Evolutionary conservation across 495 filamentous ascomycete genomes (phyloP), one percentile per base, ranked within the genome.

Genomic region (Penicillium riverlandense): DNA sequence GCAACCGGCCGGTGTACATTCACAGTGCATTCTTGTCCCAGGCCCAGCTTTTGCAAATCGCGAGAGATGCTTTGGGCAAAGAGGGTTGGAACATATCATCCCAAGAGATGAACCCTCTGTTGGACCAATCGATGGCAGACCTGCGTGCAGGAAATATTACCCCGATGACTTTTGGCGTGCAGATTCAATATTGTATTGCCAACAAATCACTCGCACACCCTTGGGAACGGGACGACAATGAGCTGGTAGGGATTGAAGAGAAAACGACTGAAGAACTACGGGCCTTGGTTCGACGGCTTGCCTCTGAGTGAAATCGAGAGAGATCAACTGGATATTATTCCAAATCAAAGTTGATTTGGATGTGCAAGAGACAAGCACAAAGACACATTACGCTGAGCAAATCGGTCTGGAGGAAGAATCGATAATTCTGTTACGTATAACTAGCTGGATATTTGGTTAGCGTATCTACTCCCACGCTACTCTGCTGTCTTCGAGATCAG

Each of bases 101-200:
- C 29, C 38, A 48, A 8, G 50, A 53, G 11, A 53, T 53, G 50
- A 22, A 48, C 29, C 16, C 38, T 27, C 44, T 50, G 30, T 44
- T 53, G 44, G 22, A 48, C 27, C 44, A 50, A 11, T 47, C 54
- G 29, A 40, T 53, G 47, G 41, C 31, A 22, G 54, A 57, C 39
- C 38, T 57, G 29, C 16, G 39, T 30, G 27, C 41, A 6, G 50
- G 50, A 10, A 50, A 43, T 5, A 50, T 53, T 37, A 57, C 35
- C 40, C 37, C 29, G 4, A 29, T 41, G 9, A 43, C 38, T 35
- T 53, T 57, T 44, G 54, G 29, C 12, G 47, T 53, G 27, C 50
- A 53, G 15, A 53, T 57, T 4, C 47, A 50, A 33, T 57, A 57
- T 37, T 53, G 50, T 28, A n/a, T 57, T 15, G 47, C 54, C 16